These are phyloP conservation scores for Drechslerella dactyloides DNA, from an alignment of 2,329 filamentous ascomycete species.

Conservation along the genomic window DNA sequence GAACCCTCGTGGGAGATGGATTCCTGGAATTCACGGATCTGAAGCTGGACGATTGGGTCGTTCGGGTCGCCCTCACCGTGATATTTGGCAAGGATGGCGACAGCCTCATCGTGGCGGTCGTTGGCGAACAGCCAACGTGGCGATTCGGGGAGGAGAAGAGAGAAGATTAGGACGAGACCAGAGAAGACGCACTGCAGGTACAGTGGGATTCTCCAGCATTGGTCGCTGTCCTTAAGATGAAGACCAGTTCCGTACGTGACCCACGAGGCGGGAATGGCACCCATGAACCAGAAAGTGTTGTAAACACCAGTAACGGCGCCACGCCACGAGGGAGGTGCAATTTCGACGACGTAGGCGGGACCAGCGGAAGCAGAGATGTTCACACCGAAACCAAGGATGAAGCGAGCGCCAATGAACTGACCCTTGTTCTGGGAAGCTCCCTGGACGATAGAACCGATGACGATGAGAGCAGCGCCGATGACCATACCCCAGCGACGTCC, in stretches of 20 bases:
- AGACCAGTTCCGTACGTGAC: conserved; percentile 61
- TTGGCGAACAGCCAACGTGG: conserved; percentile 60
- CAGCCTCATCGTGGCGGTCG: conserved; percentile 61
- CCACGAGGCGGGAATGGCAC: conserved; percentile 62
- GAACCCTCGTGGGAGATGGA: conserved; percentile 61
- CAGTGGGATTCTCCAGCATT: conserved; percentile 63
- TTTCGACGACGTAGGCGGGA: conserved; percentile 60
- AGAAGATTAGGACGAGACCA: conserved; percentile 61
- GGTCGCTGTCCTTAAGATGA: conserved; percentile 58
- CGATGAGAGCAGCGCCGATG: conserved; percentile 59
- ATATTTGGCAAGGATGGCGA: conserved; percentile 59
- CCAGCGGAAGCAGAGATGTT: conserved; percentile 62
- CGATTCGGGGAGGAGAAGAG: conserved; percentile 58
- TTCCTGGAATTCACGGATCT: conserved; percentile 61
- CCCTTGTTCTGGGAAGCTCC: conserved; percentile 58
- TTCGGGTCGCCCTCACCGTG: conserved; percentile 61
- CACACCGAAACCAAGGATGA: conserved; percentile 67
- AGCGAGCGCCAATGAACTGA: conserved; percentile 66
- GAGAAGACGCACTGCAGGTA: conserved; percentile 62
- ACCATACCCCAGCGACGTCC: conserved; percentile 63
- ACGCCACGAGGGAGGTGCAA: conserved; percentile 63
- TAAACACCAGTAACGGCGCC: conserved; percentile 62
- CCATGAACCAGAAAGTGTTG: conserved; percentile 61
- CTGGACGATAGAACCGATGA: conserved; percentile 62
- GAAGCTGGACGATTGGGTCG: conserved; percentile 63